Evolutionary conservation across 352 stramenopile genomes (phyloP).

Genomic region (Phytophthora colocasiae): DNA sequence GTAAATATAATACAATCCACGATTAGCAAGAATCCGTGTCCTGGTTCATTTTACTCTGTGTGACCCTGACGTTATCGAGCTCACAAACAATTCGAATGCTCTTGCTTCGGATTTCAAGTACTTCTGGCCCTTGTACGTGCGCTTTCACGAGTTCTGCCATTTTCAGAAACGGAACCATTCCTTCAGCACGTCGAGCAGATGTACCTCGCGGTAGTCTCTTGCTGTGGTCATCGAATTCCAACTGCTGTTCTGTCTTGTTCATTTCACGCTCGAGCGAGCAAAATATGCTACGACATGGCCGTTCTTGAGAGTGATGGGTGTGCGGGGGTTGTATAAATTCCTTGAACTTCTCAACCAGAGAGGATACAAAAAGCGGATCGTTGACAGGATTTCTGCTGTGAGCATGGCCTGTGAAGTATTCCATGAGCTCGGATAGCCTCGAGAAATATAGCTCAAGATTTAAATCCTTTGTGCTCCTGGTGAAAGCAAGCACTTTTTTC

Average conservation of each 20-base stretch:
- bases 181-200: constrained; percentile 32
- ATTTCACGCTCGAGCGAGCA: constrained; percentile 64
- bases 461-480: constrained; percentile 44
- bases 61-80: constrained; percentile 56
- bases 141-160: constrained; percentile 37
- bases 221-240: constrained; percentile 64
- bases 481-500: constrained; percentile 50
- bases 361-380: constrained; percentile 35
- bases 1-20: constrained; percentile 11
- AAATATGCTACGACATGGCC: constrained; percentile 55
- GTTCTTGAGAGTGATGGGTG: constrained; percentile 52
- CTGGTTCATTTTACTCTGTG: constrained; percentile 5
- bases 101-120: constrained; percentile 49
- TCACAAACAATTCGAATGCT: constrained; percentile 50
- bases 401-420: constrained; percentile 1
- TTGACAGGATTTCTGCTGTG: constrained; percentile 18
- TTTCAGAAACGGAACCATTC: constrained; percentile 29
- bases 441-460: constrained; percentile 48
- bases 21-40: background rate
- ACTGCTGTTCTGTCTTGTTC: constrained; percentile 59
- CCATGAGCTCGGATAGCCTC: constrained; percentile 30
- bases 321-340: constrained; percentile 50
- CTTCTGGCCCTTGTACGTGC: constrained; percentile 46
- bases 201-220: constrained; percentile 46
- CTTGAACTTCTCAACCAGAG: constrained; percentile 34